Evolutionary conservation across 1,139 yeast species (phyloP).

Genomic region (Yamadazyma kanchanaburiensis): DNA sequence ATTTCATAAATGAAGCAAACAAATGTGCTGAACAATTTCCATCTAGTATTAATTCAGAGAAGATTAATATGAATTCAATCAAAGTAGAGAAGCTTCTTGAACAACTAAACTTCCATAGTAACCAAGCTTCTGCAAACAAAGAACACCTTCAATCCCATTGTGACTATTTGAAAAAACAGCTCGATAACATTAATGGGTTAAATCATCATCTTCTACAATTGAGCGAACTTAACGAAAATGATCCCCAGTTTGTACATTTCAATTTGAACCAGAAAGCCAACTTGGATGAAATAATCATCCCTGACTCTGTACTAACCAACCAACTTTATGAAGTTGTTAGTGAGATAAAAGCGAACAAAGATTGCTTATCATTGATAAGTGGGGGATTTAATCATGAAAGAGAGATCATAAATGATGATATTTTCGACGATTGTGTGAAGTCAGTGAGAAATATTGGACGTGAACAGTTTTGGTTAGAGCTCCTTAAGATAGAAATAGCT

Average conservation of each 20-base stretch:
- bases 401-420: constrained; percentile 34
- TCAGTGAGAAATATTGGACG: constrained; percentile 66
- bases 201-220: constrained; percentile 23
- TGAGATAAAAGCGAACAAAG: constrained; percentile 67
- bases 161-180: constrained; percentile 29
- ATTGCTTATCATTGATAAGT: constrained; percentile 56
- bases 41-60: constrained; percentile 17
- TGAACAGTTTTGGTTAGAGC: constrained; percentile 63
- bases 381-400: constrained; percentile 40
- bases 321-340: constrained; percentile 64
- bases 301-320: constrained; percentile 40
- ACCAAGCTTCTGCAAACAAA: constrained; percentile 37
- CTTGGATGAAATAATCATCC: constrained; percentile 36
- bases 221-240: constrained; percentile 21
- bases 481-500: constrained; percentile 32
- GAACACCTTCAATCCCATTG: constrained; percentile 29
- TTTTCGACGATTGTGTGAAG: constrained; percentile 52
- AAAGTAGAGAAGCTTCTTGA: constrained; percentile 29
- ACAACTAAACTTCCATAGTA: constrained; percentile 35
- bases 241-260: constrained; percentile 16
- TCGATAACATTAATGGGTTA: constrained; percentile 22
- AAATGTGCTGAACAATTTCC: not conserved
- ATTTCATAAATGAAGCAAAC: not conserved
- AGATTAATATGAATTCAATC: constrained; percentile 11
- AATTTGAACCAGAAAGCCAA: constrained; percentile 14